These are phyloP conservation scores for Phascolomyces articulosus DNA, from an alignment of 371 early-diverging fungal genomes.

Conservation along the genomic window DNA sequence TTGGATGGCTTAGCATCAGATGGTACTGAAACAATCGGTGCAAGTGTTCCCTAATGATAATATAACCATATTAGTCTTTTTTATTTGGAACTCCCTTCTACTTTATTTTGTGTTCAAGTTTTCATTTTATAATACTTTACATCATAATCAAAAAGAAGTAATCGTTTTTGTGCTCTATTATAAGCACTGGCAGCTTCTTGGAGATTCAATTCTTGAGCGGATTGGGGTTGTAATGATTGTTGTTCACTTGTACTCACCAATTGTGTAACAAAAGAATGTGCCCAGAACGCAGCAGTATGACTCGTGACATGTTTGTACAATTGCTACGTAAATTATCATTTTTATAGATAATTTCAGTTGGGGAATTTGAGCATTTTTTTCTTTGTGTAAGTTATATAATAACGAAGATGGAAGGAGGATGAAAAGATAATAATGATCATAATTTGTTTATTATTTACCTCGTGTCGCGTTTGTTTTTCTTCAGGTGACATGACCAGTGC, in stretches of 20 bases:
- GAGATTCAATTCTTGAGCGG: constrained; percentile 70
- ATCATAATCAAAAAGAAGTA: constrained; percentile 90
- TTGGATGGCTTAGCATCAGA: constrained; percentile 70
- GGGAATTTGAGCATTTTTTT: too few species aligned
- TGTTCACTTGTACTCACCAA: constrained; percentile 37
- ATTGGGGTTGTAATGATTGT: constrained; percentile 49
- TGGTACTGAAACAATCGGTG: constrained; percentile 72
- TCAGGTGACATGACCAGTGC: constrained; percentile 78
- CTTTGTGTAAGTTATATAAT: too few species aligned
- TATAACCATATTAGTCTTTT: neutral
- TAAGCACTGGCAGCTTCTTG: constrained; percentile 47
- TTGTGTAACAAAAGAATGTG: constrained; percentile 75
- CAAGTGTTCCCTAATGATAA: constrained; percentile 78
- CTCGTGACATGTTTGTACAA: constrained; percentile 83
- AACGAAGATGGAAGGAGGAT: too few species aligned
- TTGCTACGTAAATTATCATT: constrained; percentile 48
- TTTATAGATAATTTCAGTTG: too few species aligned
- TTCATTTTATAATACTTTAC: constrained; percentile 32
- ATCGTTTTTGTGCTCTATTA: constrained; percentile 57
- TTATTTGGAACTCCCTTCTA: neutral
- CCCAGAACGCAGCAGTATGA: constrained; percentile 94
- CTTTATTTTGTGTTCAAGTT: neutral
- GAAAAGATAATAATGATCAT: neutral
- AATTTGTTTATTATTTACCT: neutral
- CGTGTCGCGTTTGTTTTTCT: constrained; percentile 63